phyloP scores from a whole-genome alignment of 192 early-diverging fungal genomes.

The Linnemannia hyalina region DNA sequence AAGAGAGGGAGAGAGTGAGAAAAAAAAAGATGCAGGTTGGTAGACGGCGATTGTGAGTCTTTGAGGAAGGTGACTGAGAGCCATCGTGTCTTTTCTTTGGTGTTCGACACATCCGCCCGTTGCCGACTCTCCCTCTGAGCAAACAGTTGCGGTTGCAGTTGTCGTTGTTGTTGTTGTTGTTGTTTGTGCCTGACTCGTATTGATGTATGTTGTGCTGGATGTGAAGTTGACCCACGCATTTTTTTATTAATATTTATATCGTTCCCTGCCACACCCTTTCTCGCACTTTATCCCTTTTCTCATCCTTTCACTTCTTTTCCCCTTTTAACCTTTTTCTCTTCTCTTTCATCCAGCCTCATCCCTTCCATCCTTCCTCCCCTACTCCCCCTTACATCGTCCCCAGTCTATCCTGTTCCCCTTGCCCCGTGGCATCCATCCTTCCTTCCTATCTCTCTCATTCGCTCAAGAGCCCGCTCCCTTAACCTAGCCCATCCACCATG shows the following conservation, averaged over 20 bases:
- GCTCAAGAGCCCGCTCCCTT: neutral
- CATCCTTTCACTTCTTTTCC: neutral
- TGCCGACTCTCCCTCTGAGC: no score
- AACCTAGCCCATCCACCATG: constrained; percentile 12
- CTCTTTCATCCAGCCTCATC: neutral
- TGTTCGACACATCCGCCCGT: no score
- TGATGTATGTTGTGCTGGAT: neutral
- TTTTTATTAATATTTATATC: neutral
- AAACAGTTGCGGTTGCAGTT: no score
- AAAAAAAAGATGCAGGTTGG: neutral
- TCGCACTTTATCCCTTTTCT: neutral
- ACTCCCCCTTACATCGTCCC: neutral
- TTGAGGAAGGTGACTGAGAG: no score
- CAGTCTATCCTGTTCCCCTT: neutral
- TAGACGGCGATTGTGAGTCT: neutral
- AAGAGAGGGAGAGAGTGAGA: neutral
- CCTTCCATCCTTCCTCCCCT: neutral
- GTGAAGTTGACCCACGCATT: neutral
- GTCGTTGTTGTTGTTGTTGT: neutral
- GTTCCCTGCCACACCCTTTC: neutral
- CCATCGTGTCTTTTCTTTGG: no score
- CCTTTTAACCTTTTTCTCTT: neutral
- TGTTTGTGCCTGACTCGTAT: neutral
- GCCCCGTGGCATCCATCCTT: neutral
- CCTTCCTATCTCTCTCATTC: neutral